Percentiles rank a stretch among this genome's conserved stretches.
These are phyloP conservation scores for Paxillus ammoniavirescens DNA, from an alignment of 768 basidiomycete genomes.

Conservation along the genomic window DNA sequence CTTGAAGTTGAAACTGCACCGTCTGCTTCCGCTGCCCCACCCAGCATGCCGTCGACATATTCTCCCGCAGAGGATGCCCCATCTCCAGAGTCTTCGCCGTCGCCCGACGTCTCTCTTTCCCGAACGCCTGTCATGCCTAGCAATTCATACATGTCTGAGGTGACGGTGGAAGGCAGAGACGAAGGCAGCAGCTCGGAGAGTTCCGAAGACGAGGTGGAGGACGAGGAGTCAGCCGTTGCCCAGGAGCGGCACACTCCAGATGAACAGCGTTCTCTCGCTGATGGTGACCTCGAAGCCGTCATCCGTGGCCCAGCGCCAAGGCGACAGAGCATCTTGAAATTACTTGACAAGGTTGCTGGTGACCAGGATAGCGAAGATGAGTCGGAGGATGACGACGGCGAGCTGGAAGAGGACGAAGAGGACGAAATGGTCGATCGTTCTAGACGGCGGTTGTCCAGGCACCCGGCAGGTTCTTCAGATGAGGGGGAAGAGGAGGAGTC, in stretches of 20 bases:
- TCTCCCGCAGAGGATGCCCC: background rate
- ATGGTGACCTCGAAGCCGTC: conserved; percentile 38
- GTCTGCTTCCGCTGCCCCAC: conserved; percentile 3
- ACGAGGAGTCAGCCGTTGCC: conserved; percentile 2
- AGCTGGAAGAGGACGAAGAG: conserved; percentile 40
- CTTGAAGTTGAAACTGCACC: conserved; percentile 11
- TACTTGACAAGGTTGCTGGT: conserved; percentile 30
- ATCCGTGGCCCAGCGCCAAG: conserved; percentile 39
- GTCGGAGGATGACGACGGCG: conserved; percentile 41
- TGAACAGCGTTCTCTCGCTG: conserved; percentile 1
- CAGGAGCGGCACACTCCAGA: conserved; percentile 1
- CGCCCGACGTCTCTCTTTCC: conserved; percentile 2
- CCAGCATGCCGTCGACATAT: background rate
- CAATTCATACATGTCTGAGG: conserved; percentile 35
- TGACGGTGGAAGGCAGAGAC: conserved; percentile 34
- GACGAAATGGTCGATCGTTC: conserved; percentile 32
- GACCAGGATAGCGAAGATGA: conserved; percentile 34
- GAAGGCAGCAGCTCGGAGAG: conserved; percentile 42
- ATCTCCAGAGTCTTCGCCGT: background rate
- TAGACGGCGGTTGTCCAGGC: conserved; percentile 34
- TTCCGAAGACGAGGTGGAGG: conserved; percentile 24
- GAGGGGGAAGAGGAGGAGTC: conserved; percentile 35
- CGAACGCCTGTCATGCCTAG: conserved; percentile 24
- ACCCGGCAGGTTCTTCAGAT: conserved; percentile 29
- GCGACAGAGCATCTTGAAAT: conserved; percentile 18